phyloP scores from a whole-genome alignment of 768 basidiomycete genomes.

The Russula griseocarnosa region DNA sequence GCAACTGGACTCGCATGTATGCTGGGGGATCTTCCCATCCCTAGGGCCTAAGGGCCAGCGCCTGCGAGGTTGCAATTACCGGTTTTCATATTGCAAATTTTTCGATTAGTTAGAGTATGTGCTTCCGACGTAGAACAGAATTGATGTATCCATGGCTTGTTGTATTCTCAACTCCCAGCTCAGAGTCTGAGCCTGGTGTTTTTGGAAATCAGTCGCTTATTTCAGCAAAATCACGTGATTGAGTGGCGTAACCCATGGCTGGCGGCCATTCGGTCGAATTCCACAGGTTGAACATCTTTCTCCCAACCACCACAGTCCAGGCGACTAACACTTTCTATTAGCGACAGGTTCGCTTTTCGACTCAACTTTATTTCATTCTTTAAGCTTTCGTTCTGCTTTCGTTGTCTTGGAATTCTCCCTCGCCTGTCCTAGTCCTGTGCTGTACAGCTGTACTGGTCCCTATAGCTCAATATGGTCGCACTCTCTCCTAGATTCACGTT shows the following conservation, averaged over 20 bases:
- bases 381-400: constrained; percentile 27
- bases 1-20: constrained; percentile 90
- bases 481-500: constrained; percentile 46
- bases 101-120: constrained; percentile 75
- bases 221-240: constrained; percentile 1
- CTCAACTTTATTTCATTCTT: constrained; percentile 19
- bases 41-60: constrained; percentile 21
- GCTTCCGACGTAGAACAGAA: constrained; percentile 43
- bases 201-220: no score
- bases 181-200: no score
- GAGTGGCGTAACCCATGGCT: not conserved
- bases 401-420: not conserved
- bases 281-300: constrained; percentile 21
- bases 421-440: not conserved
- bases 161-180: no score
- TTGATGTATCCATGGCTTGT: not conserved
- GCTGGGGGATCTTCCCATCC: constrained; percentile 58
- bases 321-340: constrained; percentile 26
- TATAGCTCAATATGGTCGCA: constrained; percentile 42
- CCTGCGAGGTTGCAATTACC: constrained; percentile 56
- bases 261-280: constrained; percentile 6
- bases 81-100: constrained; percentile 77
- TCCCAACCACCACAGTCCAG: constrained; percentile 25
- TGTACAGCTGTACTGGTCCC: not conserved
- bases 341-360: constrained; percentile 26